phyloP scores from a whole-genome alignment of 1,284 basidiomycete genomes.

The Grifola frondosa region DNA sequence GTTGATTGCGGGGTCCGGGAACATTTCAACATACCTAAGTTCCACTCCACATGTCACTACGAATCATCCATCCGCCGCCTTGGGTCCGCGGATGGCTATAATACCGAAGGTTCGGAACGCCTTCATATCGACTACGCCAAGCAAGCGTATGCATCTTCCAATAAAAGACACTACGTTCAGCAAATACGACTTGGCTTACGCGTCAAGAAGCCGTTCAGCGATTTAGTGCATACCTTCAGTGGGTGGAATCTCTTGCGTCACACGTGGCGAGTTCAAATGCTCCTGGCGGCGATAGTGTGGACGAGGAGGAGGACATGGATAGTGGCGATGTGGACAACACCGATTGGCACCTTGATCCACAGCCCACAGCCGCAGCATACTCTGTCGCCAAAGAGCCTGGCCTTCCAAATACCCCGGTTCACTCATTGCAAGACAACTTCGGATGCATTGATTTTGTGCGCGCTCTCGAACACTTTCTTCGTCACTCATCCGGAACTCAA shows the following conservation, averaged over 20 bases:
- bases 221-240: slow-evolving; percentile 6
- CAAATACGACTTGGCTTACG: slow-evolving; percentile 24
- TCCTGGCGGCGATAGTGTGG: too few relatives aligned
- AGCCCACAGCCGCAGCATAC: neutral
- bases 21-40: slow-evolving; percentile 31
- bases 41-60: slow-evolving; percentile 27
- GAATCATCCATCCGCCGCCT: slow-evolving; percentile 12
- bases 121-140: slow-evolving; percentile 30
- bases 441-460: slow-evolving; percentile 10
- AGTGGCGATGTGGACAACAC: too few relatives aligned
- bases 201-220: slow-evolving; percentile 16
- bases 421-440: slow-evolving; percentile 1
- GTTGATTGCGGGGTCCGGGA: slow-evolving; percentile 14
- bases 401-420: neutral
- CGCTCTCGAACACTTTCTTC: slow-evolving; percentile 8
- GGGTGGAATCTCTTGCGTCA: slow-evolving; percentile 3
- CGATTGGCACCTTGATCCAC: neutral
- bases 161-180: slow-evolving; percentile 20
- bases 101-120: slow-evolving; percentile 24
- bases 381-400: slow-evolving; percentile 9
- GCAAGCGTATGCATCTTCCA: slow-evolving; percentile 19
- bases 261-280: neutral
- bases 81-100: slow-evolving; percentile 24
- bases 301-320: too few relatives aligned
- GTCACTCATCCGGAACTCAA: neutral